Conservation (phyloP, 441 rosid species). For the Hura crepitans region DNA sequence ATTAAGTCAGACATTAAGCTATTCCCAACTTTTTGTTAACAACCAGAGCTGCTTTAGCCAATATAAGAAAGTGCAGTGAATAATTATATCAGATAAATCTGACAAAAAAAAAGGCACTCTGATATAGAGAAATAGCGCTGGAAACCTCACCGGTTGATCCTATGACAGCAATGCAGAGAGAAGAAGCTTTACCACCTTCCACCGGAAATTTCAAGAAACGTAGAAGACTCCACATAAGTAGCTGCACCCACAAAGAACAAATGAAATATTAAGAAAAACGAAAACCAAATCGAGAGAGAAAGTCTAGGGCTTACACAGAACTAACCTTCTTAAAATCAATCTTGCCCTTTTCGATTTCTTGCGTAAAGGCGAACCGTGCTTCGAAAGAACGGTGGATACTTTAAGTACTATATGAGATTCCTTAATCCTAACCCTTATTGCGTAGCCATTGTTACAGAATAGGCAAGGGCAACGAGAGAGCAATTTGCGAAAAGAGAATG, state of each 20-base stretch:
- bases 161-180: constrained; percentile 68
- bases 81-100: constrained; percentile 17
- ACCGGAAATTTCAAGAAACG: constrained; percentile 25
- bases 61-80: not conserved
- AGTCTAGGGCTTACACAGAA: too few relatives aligned
- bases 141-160: constrained; percentile 86
- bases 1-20: not conserved
- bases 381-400: too few relatives aligned
- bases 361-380: too few relatives aligned
- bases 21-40: constrained; percentile 7
- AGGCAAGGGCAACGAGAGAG: too few relatives aligned
- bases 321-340: too few relatives aligned
- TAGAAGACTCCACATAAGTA: constrained; percentile 20
- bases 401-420: too few relatives aligned
- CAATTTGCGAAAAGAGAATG: too few relatives aligned
- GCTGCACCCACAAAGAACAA: constrained; percentile 1
- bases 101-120: constrained; percentile 72
- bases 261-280: too few relatives aligned
- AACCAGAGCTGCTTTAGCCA: not conserved
- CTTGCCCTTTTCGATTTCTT: too few relatives aligned
- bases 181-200: constrained; percentile 35
- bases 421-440: too few relatives aligned
- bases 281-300: too few relatives aligned
- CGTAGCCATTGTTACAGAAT: too few relatives aligned
- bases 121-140: constrained; percentile 72